These are phyloP conservation scores for Termitomyces sp. DNA, from an alignment of 768 basidiomycete species.

Conservation along the genomic window DNA sequence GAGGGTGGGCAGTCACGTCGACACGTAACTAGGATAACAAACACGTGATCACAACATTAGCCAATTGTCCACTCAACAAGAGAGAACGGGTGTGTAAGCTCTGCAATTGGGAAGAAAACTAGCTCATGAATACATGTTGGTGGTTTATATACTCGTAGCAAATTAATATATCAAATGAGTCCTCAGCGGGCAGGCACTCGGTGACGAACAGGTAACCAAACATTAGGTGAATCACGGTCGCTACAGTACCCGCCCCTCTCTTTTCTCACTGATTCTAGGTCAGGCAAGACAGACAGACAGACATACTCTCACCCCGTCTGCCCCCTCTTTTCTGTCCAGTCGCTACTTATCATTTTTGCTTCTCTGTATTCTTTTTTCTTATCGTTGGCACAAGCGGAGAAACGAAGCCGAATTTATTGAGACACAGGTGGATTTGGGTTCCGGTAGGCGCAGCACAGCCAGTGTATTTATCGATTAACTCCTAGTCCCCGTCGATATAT, in stretches of 20 bases:
- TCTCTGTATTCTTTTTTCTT: neutral
- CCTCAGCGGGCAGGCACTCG: too few species aligned
- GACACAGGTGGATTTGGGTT: neutral
- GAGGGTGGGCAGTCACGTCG: too few species aligned
- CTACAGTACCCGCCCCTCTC: neutral
- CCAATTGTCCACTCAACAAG: too few species aligned
- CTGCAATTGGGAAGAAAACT: too few species aligned
- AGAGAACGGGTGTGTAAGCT: too few species aligned
- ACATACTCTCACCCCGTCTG: slow-evolving; percentile 23
- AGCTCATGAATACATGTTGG: too few species aligned
- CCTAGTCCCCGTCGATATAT: neutral
- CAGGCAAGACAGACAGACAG: neutral
- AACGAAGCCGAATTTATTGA: neutral
- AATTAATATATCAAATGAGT: too few species aligned
- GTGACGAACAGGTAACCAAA: too few species aligned
- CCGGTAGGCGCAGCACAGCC: slow-evolving; percentile 8
- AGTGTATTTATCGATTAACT: neutral
- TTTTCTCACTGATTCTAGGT: neutral
- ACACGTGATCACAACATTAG: too few species aligned
- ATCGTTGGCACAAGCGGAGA: neutral
- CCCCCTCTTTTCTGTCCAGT: slow-evolving; percentile 16
- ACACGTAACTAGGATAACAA: too few species aligned
- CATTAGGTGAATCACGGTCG: too few species aligned
- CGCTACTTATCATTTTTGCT: slow-evolving; percentile 4
- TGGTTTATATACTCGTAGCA: too few species aligned